Conservation (phyloP, 306 rosid species). For the Inga leiocalycina region DNA sequence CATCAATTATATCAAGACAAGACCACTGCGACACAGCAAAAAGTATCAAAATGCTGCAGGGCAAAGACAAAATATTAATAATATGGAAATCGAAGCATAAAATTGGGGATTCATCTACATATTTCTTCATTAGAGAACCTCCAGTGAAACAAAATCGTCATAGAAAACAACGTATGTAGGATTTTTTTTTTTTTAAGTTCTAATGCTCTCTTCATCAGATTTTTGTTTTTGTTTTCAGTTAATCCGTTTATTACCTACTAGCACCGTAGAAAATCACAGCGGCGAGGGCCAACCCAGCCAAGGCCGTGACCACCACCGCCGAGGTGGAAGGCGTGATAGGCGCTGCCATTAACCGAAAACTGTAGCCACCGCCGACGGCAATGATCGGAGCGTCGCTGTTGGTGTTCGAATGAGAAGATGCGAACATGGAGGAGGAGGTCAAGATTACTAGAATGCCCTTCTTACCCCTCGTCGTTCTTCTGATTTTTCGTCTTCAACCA, state of each 20-base stretch:
- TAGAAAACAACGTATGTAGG: not conserved
- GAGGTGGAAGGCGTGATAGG: not conserved
- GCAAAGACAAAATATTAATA: conserved; percentile 36
- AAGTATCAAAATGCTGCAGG: conserved; percentile 27
- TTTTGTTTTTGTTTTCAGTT: not conserved
- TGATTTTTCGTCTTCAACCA: not conserved
- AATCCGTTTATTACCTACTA: conserved; percentile 65
- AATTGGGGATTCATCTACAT: conserved; percentile 30
- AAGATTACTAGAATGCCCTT: conserved; percentile 32
- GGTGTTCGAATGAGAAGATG: conserved; percentile 11
- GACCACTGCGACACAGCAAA: conserved; percentile 9
- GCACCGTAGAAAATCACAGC: conserved; percentile 70
- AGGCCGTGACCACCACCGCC: conserved; percentile 6
- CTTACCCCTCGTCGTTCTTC: not conserved
- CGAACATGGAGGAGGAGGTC: not conserved
- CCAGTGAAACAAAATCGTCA: not conserved
- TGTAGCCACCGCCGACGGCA: not conserved
- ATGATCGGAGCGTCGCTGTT: conserved; percentile 12
- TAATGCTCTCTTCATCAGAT: conserved; percentile 14
- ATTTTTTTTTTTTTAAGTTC: conserved; percentile 31
- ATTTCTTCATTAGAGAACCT: conserved; percentile 31
- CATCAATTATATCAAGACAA: conserved; percentile 30
- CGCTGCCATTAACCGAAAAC: conserved; percentile 3
- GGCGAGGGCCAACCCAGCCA: conserved; percentile 43
- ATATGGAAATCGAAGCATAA: conserved; percentile 28